Base-by-base conservation (phyloP, 768 basidiomycete genomes). In the Mycena albidolilacea region DNA sequence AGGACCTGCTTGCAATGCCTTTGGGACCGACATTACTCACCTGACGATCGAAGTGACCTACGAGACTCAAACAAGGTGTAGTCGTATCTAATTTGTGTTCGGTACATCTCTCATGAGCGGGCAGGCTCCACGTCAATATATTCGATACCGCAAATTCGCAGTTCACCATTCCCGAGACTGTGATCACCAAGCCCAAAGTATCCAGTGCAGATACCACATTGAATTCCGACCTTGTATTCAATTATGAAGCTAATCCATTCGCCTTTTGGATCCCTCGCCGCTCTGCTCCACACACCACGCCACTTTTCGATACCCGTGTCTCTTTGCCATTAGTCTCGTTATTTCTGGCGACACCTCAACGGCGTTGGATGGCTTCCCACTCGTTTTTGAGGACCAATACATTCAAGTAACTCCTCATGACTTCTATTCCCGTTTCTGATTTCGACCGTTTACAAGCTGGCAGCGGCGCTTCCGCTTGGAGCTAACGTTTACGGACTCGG, bases 401-500 rank as follows among this genome's bases (percentile, higher is more conserved):
- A 85, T 95, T n/a, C 93, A 95, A 86, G 89, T 90, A 3, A 17
- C 15, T 17, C 14, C 44, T 30, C 30, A 30, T 30, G 30, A 30
- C 30, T 30, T 30, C 30, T 30, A 30, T 30, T 30, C 30, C 30
- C 30, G 3, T 30, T 30, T 30, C 30, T 30, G 17, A 46, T 46
- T 12, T 6, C 14, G 7, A 14, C 17, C 44, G 90, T 74, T 95
- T 21, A 83, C 30, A 30, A 30, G 30, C 30, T 30, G 30, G 30
- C 92, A 0, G 93, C 92, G 5, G 87, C 91, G 0, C 83, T 95
- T 1, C 92, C 94, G 0, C 78, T 86, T 8, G 84, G 87, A 44
- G 87, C 93, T 3, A 95, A 95, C 75, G 87, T 95, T 60, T 95
- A 95, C 74, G 95, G 95, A 3, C 81, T 95, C 46, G 93, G 94